phyloP scores from a whole-genome alignment of 2,329 filamentous ascomycete genomes.

The Apiospora malaysiana region DNA sequence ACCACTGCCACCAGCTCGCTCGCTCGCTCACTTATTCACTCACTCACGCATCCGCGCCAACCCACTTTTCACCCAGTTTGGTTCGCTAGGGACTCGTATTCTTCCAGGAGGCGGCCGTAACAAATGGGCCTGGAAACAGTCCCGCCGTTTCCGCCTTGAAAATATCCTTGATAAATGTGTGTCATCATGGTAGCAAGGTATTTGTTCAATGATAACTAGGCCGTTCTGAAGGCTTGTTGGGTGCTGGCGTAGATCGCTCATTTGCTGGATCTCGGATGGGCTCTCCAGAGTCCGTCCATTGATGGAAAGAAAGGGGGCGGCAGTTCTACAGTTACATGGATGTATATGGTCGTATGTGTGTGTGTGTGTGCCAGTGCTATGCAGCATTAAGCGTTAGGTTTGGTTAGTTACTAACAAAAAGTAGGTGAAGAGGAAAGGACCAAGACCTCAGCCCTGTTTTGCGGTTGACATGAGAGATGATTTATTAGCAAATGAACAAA shows the following conservation, averaged over 20 bases:
- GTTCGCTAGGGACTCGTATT: constrained; percentile 12
- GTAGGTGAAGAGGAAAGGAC: background rate
- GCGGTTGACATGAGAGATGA: constrained; percentile 2
- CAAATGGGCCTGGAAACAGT: constrained; percentile 4
- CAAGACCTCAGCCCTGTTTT: background rate
- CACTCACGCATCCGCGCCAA: background rate
- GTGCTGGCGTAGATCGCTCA: constrained; percentile 13
- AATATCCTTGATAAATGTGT: constrained; percentile 13
- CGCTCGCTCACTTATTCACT: too few species aligned
- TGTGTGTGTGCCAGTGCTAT: background rate
- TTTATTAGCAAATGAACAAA: constrained; percentile 1
- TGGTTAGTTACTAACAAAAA: background rate
- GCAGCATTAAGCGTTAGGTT: background rate
- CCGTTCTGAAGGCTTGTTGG: background rate
- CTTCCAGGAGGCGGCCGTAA: constrained; percentile 14
- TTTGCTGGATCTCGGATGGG: constrained; percentile 14
- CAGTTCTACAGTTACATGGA: constrained; percentile 7
- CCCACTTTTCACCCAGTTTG: constrained; percentile 1
- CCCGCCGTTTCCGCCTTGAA: constrained; percentile 12
- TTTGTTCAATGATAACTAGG: constrained; percentile 1
- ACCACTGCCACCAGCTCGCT: too few species aligned
- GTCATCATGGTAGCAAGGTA: background rate
- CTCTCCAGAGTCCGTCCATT: background rate
- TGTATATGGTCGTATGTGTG: too few species aligned
- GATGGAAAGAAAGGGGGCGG: constrained; percentile 4